A percentile compares a stretch with the other conserved stretches of the same genome.
Evolutionary conservation across 768 basidiomycete species (phyloP).

Genomic region (Boletus patriciae): DNA sequence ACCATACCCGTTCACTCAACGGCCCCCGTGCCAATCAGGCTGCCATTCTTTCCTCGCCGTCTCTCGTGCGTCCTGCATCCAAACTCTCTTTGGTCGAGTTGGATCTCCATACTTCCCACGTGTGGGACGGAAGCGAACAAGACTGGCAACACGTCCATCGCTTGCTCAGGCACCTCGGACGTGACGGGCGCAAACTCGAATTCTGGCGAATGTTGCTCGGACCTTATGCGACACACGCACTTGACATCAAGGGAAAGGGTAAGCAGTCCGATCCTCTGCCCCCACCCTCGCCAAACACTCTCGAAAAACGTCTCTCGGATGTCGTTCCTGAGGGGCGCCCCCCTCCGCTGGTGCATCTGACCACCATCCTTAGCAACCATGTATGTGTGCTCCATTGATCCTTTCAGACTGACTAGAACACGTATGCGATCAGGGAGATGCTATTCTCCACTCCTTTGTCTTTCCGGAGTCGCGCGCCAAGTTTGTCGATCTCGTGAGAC

Average conservation of each 20-base stretch:
- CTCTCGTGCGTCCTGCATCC: constrained; percentile 19
- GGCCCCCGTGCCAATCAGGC: background rate
- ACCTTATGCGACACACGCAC: constrained; percentile 26
- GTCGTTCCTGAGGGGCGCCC: constrained; percentile 8
- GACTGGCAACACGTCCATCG: constrained; percentile 62
- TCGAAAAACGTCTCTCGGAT: constrained; percentile 13
- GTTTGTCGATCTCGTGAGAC: constrained; percentile 56
- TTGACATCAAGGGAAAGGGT: constrained; percentile 36
- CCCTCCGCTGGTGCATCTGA: constrained; percentile 45
- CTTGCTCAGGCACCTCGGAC: constrained; percentile 52
- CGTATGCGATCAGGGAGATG: constrained; percentile 44
- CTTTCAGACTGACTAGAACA: constrained; percentile 9
- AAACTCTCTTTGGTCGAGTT: constrained; percentile 11
- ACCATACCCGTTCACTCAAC: constrained; percentile 7
- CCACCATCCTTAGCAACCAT: constrained; percentile 54
- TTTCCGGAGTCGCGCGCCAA: constrained; percentile 75
- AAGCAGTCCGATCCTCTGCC: constrained; percentile 42
- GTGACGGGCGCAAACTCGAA: constrained; percentile 75
- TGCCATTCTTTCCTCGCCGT: constrained; percentile 5
- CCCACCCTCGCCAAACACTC: constrained; percentile 1
- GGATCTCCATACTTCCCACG: constrained; percentile 33
- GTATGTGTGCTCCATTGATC: constrained; percentile 43
- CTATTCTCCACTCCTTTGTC: constrained; percentile 59
- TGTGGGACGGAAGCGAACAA: constrained; percentile 57
- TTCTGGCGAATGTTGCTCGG: constrained; percentile 74